phyloP scores from a whole-genome alignment of 2,329 filamentous ascomycete species.

The Calonectria pteridis region DNA sequence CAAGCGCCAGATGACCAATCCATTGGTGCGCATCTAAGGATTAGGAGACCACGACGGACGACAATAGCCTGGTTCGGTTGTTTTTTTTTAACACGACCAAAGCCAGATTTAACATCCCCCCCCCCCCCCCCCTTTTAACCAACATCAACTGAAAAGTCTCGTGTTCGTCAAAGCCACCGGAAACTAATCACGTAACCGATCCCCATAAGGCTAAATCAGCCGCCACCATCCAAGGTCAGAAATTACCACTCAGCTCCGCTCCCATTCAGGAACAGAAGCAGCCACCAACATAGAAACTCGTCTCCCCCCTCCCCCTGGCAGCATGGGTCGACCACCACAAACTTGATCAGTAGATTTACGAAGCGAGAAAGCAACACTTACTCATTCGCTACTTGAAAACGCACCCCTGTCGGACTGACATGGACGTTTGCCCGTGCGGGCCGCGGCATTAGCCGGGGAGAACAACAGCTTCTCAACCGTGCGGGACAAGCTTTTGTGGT shows the following conservation, averaged over 20 bases:
- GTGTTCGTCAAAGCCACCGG: neutral
- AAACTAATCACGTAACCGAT: neutral
- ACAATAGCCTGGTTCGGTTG: neutral
- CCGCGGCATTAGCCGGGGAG: too few relatives aligned
- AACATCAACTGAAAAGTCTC: neutral
- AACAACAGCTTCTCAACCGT: neutral
- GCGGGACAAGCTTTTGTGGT: neutral
- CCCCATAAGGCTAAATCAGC: neutral
- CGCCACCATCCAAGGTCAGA: neutral
- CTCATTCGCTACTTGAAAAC: neutral
- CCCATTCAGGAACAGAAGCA: neutral
- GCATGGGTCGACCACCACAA: neutral
- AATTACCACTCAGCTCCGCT: neutral
- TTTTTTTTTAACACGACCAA: neutral
- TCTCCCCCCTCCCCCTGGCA: neutral
- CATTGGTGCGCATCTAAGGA: neutral
- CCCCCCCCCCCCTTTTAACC: neutral
- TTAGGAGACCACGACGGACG: neutral
- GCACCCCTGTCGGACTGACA: neutral
- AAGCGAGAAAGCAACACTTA: neutral
- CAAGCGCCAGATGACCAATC: neutral
- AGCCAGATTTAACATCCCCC: neutral
- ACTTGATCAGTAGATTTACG: neutral
- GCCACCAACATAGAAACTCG: neutral
- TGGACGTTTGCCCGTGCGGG: neutral